These are phyloP conservation scores for Kuraishia ogatae DNA, from an alignment of 805 yeast genomes.

Conservation along the genomic window DNA sequence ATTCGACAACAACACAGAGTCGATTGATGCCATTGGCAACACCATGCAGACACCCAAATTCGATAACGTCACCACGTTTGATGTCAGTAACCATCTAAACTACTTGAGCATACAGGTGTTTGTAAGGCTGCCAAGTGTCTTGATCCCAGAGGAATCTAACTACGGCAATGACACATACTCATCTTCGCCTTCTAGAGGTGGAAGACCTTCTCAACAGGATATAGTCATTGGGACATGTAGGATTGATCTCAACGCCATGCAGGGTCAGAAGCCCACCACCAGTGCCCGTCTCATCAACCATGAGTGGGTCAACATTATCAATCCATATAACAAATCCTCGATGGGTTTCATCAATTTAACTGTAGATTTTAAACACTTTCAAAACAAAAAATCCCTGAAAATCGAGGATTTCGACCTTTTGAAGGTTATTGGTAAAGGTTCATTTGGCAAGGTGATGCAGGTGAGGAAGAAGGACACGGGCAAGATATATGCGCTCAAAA, in stretches of 20 bases:
- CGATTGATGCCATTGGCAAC: slow-evolving; percentile 81
- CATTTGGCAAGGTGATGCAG: slow-evolving; percentile 98
- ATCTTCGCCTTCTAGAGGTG: slow-evolving; percentile 14
- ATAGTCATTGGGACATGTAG: slow-evolving; percentile 67
- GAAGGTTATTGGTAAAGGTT: slow-evolving; percentile 96
- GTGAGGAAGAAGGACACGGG: slow-evolving; percentile 93
- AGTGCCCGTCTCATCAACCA: slow-evolving; percentile 59
- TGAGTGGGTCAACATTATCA: slow-evolving; percentile 31
- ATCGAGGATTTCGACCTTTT: slow-evolving; percentile 89
- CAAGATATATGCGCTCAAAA: slow-evolving; percentile 89
- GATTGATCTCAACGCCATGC: slow-evolving; percentile 33
- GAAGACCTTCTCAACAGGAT: slow-evolving; percentile 37
- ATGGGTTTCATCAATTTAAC: slow-evolving; percentile 41
- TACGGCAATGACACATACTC: not conserved
- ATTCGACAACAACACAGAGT: slow-evolving; percentile 88
- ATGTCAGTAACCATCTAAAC: slow-evolving; percentile 57
- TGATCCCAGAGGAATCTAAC: slow-evolving; percentile 29
- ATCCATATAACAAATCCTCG: slow-evolving; percentile 21
- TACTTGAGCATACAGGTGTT: slow-evolving; percentile 70
- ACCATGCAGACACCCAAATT: slow-evolving; percentile 71
- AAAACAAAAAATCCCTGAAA: slow-evolving; percentile 54
- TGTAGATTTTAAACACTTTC: slow-evolving; percentile 57
- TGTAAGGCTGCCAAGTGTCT: slow-evolving; percentile 63
- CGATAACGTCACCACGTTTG: slow-evolving; percentile 87
- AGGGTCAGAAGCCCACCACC: slow-evolving; percentile 13